Base-by-base conservation (phyloP, 768 basidiomycete genomes). In the Tricholoma saponaceum region DNA sequence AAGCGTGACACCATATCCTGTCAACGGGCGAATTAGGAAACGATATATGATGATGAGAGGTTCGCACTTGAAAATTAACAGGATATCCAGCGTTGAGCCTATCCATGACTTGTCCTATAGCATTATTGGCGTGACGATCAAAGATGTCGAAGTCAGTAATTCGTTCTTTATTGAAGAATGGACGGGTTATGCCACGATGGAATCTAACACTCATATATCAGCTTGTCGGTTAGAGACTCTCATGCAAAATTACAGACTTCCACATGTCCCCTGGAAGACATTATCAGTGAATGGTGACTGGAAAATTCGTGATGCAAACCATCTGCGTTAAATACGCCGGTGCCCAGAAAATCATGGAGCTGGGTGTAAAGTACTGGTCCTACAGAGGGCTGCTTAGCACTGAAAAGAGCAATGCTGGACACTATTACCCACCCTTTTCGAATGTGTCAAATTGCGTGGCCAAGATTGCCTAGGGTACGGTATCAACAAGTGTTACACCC, bases 101-200 rank as follows among this genome's bases (percentile, higher is more conserved):
- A 3, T 64, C 66, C 46, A 77, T 78, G 50, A 82, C 73, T 47
- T 76, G 67, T 3, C 66, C 60, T 4, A 88, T 68, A 5, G 79
- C 75, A n/a, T 77, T 69, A 43, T 78, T 74, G 4, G 80, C 76
- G 46, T 84, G 83, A 12, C 77, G 72, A 51, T 80, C 81, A 61
- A 86, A 87, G 26, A 80, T 82, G 25, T 86, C 81, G 53, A 86
- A 87, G 64, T 86, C 80, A 46, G 76, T 79, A 54, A 86, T 80
- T 30, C 79, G 73, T 30, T 88, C 86, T 44, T 76, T 78, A 55
- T 68, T 79, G 72, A 90, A 89, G 74, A 89, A 89, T 0, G 87
- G 87, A 0, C 88, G 81, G 0, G 85, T 84, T 74, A 90, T 85
- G 3, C 76, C 63, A 9, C 87, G 82, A 66, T 89, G 86, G 63